These are phyloP conservation scores for Pestalotiopsis sp. DNA, from an alignment of 2,329 filamentous ascomycete species.

Conservation along the genomic window DNA sequence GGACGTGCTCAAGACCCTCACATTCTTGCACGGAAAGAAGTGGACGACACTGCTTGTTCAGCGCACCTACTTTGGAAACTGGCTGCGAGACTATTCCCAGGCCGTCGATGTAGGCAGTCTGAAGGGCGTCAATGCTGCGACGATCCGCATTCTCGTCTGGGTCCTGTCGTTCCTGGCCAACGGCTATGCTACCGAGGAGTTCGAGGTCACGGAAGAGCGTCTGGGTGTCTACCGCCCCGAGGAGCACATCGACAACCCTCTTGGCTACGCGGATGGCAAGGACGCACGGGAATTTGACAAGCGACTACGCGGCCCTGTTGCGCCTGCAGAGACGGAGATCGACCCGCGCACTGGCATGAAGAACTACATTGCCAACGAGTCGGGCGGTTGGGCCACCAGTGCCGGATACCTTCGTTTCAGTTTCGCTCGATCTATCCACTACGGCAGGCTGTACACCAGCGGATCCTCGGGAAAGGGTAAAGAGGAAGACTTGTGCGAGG, in stretches of 20 bases:
- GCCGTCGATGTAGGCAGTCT: slow-evolving; percentile 79
- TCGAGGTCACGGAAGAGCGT: slow-evolving; percentile 79
- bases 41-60: slow-evolving; percentile 80
- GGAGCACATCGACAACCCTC: slow-evolving; percentile 74
- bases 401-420: slow-evolving; percentile 80
- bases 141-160: slow-evolving; percentile 79
- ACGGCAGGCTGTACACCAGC: slow-evolving; percentile 71
- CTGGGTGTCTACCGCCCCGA: slow-evolving; percentile 81
- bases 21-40: slow-evolving; percentile 79
- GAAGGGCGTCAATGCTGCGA: slow-evolving; percentile 76
- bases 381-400: slow-evolving; percentile 85
- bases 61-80: slow-evolving; percentile 83
- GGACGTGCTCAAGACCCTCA: slow-evolving; percentile 76
- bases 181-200: slow-evolving; percentile 83
- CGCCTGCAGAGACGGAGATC: slow-evolving; percentile 69
- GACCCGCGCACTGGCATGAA: slow-evolving; percentile 90
- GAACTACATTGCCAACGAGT: slow-evolving; percentile 96
- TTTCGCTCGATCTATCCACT: slow-evolving; percentile 73
- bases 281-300: slow-evolving; percentile 83
- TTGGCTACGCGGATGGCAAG: slow-evolving; percentile 80
- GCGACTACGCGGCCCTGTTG: slow-evolving; percentile 78
- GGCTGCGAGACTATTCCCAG: slow-evolving; percentile 83
- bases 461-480: slow-evolving; percentile 63
- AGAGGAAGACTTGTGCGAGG: slow-evolving; percentile 79
- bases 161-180: slow-evolving; percentile 79